These are phyloP conservation scores for Hypoxylon sp. DNA, from an alignment of 2,329 filamentous ascomycete species.

Conservation along the genomic window DNA sequence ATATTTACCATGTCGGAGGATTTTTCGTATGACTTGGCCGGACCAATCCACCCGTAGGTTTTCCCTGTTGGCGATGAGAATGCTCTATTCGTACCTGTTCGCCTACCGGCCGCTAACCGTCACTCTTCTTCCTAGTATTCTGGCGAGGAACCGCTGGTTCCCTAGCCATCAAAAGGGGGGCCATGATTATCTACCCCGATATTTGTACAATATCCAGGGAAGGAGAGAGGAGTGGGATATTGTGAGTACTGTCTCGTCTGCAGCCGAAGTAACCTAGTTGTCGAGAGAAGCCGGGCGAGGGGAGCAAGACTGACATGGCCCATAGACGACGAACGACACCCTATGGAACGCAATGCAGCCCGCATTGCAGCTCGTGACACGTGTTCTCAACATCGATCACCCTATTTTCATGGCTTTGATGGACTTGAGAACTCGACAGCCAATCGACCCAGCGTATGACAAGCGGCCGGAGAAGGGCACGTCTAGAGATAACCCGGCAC, in stretches of 20 bases:
- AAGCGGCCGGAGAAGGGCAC: neutral
- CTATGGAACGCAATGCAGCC: conserved; percentile 52
- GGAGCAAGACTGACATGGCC: neutral
- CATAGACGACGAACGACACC: conserved; percentile 43
- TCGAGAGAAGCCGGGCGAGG: neutral
- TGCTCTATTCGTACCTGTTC: neutral
- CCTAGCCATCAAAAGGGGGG: conserved; percentile 30
- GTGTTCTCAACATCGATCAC: conserved; percentile 35
- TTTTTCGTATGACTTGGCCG: conserved; percentile 34
- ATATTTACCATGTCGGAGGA: conserved; percentile 43
- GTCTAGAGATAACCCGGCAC: neutral
- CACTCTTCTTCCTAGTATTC: conserved; percentile 35
- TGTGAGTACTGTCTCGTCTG: conserved; percentile 41
- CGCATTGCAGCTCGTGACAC: conserved; percentile 45
- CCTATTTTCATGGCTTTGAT: conserved; percentile 35
- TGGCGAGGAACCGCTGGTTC: conserved; percentile 40
- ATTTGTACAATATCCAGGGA: conserved; percentile 47
- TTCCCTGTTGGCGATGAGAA: neutral
- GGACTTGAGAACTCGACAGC: conserved; percentile 48
- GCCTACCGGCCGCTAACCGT: conserved; percentile 4
- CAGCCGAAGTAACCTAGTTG: neutral
- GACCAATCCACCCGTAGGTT: conserved; percentile 48
- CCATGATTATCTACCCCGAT: conserved; percentile 22
- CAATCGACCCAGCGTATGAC: conserved; percentile 25
- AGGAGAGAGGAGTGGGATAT: conserved; percentile 46